A percentile compares a stretch with the other conserved stretches of the same genome.
phyloP scores from a whole-genome alignment of 257 asterid genomes.

The Mentha longifolia region DNA sequence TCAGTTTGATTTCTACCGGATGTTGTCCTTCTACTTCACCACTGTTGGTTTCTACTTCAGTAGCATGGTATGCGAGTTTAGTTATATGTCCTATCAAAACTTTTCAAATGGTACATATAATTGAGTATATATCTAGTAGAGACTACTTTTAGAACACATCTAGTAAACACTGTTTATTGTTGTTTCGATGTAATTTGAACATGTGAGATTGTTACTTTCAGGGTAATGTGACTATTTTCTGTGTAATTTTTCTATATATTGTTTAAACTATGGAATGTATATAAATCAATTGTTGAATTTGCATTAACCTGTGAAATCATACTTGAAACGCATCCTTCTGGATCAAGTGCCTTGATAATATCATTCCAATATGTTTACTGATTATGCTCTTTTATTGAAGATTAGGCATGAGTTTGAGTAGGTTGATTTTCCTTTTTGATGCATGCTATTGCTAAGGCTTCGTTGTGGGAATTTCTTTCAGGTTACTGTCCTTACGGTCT shows the following conservation, averaged over 20 bases:
- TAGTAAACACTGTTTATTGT: neutral
- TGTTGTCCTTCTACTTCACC: constrained; percentile 97
- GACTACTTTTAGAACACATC: neutral
- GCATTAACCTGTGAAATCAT: neutral
- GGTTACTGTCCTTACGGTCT: constrained; percentile 87
- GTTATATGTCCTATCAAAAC: constrained; percentile 16
- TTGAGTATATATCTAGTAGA: no score
- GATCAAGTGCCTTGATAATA: neutral
- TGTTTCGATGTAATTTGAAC: neutral
- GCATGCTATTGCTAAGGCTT: constrained; percentile 17
- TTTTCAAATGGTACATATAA: constrained; percentile 13
- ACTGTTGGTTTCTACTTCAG: constrained; percentile 98
- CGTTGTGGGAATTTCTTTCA: constrained; percentile 42
- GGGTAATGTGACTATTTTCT: neutral
- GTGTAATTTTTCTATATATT: neutral
- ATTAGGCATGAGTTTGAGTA: neutral
- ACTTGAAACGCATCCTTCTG: neutral
- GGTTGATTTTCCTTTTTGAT: neutral
- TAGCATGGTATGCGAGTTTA: constrained; percentile 72
- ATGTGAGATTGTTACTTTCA: neutral
- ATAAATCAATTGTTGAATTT: neutral
- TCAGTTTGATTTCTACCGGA: constrained; percentile 91
- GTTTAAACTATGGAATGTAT: neutral
- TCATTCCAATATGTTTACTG: neutral
- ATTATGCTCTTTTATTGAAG: neutral